phyloP scores from a whole-genome alignment of 106 monocot species.

The Apostasia ramifera region DNA sequence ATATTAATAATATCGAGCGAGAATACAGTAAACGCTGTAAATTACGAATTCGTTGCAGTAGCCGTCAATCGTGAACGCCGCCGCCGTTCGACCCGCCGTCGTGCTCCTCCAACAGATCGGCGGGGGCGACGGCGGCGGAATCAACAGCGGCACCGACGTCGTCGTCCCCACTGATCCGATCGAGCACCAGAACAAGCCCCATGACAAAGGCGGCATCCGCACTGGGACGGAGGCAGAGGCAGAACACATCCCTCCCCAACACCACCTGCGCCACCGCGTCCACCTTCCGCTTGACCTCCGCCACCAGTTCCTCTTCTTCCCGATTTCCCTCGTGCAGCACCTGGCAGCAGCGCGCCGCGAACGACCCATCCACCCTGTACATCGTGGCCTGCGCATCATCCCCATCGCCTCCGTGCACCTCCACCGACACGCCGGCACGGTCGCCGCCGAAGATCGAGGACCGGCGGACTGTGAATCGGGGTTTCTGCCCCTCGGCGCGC shows the following conservation, averaged over 20 bases:
- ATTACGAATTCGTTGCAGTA: too few species aligned
- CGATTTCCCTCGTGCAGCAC: conserved; percentile 12
- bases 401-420: conserved; percentile 22
- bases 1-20: too few species aligned
- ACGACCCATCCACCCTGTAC: conserved; percentile 76
- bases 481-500: conserved; percentile 54
- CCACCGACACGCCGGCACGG: conserved; percentile 24
- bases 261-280: conserved; percentile 39
- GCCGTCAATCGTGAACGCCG: neutral
- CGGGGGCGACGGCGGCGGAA: neutral
- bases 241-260: conserved; percentile 77
- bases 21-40: too few species aligned
- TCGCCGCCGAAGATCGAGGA: conserved; percentile 55
- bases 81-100: neutral
- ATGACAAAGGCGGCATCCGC: conserved; percentile 88
- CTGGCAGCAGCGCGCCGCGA: conserved; percentile 58
- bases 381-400: neutral
- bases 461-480: conserved; percentile 63
- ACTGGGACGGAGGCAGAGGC: conserved; percentile 39
- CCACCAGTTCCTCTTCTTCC: conserved; percentile 9
- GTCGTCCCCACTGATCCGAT: conserved; percentile 39
- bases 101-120: neutral
- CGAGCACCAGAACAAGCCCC: conserved; percentile 88
- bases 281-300: conserved; percentile 77
- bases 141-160: neutral